Percentiles rank a stretch among this genome's conserved stretches.
Conservation (phyloP, 2,329 filamentous ascomycete genomes). For the Diaporthe vaccinii region DNA sequence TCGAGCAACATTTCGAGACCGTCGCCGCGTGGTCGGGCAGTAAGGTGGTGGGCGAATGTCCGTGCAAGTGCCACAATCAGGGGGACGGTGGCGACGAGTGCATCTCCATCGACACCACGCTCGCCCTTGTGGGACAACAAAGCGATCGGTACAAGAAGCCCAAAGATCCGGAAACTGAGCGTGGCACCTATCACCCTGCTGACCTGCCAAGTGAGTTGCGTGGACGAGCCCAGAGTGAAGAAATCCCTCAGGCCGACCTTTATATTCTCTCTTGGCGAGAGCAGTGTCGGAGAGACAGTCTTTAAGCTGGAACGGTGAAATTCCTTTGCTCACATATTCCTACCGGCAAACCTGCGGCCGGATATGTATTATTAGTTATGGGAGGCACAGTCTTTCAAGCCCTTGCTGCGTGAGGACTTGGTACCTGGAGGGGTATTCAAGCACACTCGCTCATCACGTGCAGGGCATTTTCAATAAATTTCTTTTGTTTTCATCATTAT, state of each 20-base stretch:
- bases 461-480: background rate
- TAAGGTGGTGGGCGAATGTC: background rate
- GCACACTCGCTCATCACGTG: background rate
- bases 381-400: background rate
- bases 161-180: background rate
- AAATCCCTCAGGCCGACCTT: background rate
- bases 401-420: background rate
- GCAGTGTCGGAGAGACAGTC: background rate
- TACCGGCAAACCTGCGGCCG: background rate
- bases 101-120: background rate
- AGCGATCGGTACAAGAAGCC: background rate
- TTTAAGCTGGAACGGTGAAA: background rate
- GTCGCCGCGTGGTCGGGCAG: background rate
- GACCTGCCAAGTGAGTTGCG: background rate
- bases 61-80: conserved; percentile 14
- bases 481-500: background rate
- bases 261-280: background rate
- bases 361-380: background rate
- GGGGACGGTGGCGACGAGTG: background rate
- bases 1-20: conserved; percentile 22
- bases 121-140: background rate
- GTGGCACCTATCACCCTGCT: too few species aligned
- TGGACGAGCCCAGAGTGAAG: background rate
- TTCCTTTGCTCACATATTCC: background rate
- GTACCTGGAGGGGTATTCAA: background rate